Evolutionary conservation across 331 rosid genomes (phyloP).

Genomic region (Saraca asoca): DNA sequence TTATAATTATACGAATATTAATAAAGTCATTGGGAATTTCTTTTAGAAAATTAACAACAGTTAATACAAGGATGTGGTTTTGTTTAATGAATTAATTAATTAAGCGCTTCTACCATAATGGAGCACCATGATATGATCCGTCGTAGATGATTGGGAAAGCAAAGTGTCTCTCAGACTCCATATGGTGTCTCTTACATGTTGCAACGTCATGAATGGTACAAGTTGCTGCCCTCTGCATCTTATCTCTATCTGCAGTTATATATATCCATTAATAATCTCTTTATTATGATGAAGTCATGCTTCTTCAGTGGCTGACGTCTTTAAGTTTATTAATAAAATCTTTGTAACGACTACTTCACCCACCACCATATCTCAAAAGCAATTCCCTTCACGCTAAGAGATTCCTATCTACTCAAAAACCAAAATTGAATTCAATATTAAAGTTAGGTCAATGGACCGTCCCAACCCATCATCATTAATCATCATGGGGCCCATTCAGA

Average conservation of each 20-base stretch:
- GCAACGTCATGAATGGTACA: slow-evolving; percentile 80
- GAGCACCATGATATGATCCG: slow-evolving; percentile 85
- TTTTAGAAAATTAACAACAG: too few species aligned
- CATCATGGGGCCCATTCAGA: slow-evolving; percentile 65
- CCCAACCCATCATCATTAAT: slow-evolving; percentile 56
- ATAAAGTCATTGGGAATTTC: too few species aligned
- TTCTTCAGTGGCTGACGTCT: slow-evolving; percentile 68
- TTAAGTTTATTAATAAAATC: slow-evolving; percentile 44
- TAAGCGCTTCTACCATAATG: slow-evolving; percentile 63
- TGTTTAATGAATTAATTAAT: too few species aligned
- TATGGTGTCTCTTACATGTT: slow-evolving; percentile 86
- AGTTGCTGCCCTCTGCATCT: slow-evolving; percentile 89
- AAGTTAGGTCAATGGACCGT: slow-evolving; percentile 44
- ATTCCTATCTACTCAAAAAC: too few species aligned
- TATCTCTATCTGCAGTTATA: slow-evolving; percentile 81
- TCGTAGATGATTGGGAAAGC: slow-evolving; percentile 75
- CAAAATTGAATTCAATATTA: too few species aligned
- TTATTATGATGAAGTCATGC: slow-evolving; percentile 89
- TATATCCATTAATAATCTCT: too few species aligned
- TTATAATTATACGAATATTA: too few species aligned
- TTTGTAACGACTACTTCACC: slow-evolving; percentile 76
- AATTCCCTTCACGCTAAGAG: slow-evolving; percentile 34
- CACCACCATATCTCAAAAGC: slow-evolving; percentile 55
- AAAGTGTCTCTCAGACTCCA: slow-evolving; percentile 71
- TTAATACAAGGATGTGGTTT: too few species aligned